phyloP scores from a whole-genome alignment of 169 alveolate genomes.

The Cryptosporidium parvum region DNA sequence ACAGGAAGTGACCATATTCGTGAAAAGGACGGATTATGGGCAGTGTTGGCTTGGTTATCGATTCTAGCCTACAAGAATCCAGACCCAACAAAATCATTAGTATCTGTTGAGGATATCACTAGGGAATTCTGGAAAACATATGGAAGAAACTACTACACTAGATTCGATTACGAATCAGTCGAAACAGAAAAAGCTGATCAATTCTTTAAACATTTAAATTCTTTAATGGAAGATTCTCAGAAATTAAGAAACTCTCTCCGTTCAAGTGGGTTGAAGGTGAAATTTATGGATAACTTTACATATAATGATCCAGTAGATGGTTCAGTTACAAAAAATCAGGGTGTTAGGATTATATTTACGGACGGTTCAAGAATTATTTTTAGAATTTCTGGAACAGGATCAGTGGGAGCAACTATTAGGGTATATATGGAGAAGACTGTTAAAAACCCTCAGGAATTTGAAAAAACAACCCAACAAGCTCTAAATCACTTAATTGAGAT shows the following conservation, averaged over 20 bases:
- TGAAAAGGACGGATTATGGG: slow-evolving; percentile 98
- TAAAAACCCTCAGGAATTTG: slow-evolving; percentile 50
- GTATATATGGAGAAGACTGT: slow-evolving; percentile 91
- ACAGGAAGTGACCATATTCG: slow-evolving; percentile 94
- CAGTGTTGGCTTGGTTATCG: slow-evolving; percentile 94
- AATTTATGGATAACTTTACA: slow-evolving; percentile 86
- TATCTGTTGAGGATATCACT: slow-evolving; percentile 90
- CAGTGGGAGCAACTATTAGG: slow-evolving; percentile 95
- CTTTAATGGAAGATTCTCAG: slow-evolving; percentile 8
- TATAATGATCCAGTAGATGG: slow-evolving; percentile 95
- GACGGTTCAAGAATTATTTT: slow-evolving; percentile 91
- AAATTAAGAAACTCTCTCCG: neutral
- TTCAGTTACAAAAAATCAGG: slow-evolving; percentile 92
- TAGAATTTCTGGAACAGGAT: slow-evolving; percentile 91
- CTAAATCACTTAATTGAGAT: slow-evolving; percentile 63
- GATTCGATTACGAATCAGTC: slow-evolving; percentile 91
- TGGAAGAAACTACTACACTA: slow-evolving; percentile 94
- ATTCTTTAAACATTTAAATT: slow-evolving; percentile 84
- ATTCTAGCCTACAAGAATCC: slow-evolving; percentile 91
- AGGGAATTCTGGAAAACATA: slow-evolving; percentile 90
- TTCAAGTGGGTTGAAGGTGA: neutral
- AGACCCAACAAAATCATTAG: slow-evolving; percentile 78
- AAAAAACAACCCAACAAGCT: slow-evolving; percentile 20
- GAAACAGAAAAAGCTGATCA: slow-evolving; percentile 88
- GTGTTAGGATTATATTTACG: slow-evolving; percentile 87